These are phyloP conservation scores for Meyerozyma carpophila DNA, from an alignment of 1,139 yeast species.

Conservation along the genomic window DNA sequence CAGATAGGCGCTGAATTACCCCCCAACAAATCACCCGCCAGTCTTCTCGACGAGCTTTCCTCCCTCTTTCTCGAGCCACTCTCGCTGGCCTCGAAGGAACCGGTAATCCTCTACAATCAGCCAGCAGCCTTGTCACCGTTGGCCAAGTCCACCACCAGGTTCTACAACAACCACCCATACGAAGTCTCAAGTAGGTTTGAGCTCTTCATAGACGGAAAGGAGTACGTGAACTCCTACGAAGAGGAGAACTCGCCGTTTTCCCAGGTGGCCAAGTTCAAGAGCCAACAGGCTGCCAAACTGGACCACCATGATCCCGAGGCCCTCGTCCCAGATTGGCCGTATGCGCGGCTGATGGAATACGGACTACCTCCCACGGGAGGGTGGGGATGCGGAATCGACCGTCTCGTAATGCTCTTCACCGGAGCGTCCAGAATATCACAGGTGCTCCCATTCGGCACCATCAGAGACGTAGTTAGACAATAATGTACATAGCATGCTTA, in stretches of 20 bases:
- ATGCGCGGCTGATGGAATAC: slow-evolving; percentile 74
- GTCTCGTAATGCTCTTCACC: slow-evolving; percentile 76
- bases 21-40: slow-evolving; percentile 41
- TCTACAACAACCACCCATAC: slow-evolving; percentile 21
- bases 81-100: slow-evolving; percentile 30
- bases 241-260: slow-evolving; percentile 85
- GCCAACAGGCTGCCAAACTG: slow-evolving; percentile 47
- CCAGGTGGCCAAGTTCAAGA: slow-evolving; percentile 56
- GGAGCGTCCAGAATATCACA: slow-evolving; percentile 65
- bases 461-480: slow-evolving; percentile 64
- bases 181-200: slow-evolving; percentile 72
- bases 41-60: slow-evolving; percentile 63
- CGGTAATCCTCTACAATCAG: slow-evolving; percentile 75
- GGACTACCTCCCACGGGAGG: slow-evolving; percentile 99
- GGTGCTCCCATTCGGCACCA: slow-evolving; percentile 77
- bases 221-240: slow-evolving; percentile 90
- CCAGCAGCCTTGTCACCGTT: slow-evolving; percentile 85
- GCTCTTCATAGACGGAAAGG: slow-evolving; percentile 72
- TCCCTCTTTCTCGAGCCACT: slow-evolving; percentile 62
- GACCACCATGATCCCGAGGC: slow-evolving; percentile 56
- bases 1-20: slow-evolving; percentile 33
- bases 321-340: slow-evolving; percentile 67
- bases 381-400: slow-evolving; percentile 92
- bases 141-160: slow-evolving; percentile 54
- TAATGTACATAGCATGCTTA: slow-evolving; percentile 13